Conservation (phyloP, 2,329 filamentous ascomycete genomes). For the Pseudogymnoascus sp. region DNA sequence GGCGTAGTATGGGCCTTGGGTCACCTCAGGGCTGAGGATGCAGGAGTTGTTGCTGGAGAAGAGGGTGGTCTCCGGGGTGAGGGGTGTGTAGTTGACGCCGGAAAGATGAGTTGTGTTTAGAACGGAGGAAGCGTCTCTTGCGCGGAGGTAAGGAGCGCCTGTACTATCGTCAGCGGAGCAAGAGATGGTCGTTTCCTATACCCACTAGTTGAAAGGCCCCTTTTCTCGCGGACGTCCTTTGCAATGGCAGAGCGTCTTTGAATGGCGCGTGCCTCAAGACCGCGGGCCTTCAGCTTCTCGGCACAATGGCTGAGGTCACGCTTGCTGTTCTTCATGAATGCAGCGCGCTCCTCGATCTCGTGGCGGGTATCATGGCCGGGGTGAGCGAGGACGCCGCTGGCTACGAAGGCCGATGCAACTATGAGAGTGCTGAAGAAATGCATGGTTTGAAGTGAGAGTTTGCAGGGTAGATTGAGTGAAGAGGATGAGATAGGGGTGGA, state of each 20-base stretch:
- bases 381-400: conserved; percentile 27
- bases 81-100: conserved; percentile 25
- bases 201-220: conserved; percentile 18
- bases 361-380: conserved; percentile 32
- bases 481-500: not conserved
- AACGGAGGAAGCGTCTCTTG: conserved; percentile 17
- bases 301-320: conserved; percentile 33
- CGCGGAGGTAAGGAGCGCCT: conserved; percentile 9
- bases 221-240: conserved; percentile 30
- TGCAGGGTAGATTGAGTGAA: not conserved
- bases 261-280: conserved; percentile 29
- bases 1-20: conserved; percentile 49
- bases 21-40: conserved; percentile 44
- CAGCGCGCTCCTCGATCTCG: conserved; percentile 31
- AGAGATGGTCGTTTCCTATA: not conserved
- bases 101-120: conserved; percentile 19
- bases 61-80: conserved; percentile 31
- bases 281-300: conserved; percentile 33
- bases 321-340: conserved; percentile 30
- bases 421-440: not conserved
- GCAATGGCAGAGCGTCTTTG: conserved; percentile 30
- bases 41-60: conserved; percentile 41
- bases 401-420: conserved; percentile 3
- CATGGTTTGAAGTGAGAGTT: not conserved
- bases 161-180: not conserved